Conservation (phyloP, 768 basidiomycete genomes). For the Nidularia pulvinata region DNA sequence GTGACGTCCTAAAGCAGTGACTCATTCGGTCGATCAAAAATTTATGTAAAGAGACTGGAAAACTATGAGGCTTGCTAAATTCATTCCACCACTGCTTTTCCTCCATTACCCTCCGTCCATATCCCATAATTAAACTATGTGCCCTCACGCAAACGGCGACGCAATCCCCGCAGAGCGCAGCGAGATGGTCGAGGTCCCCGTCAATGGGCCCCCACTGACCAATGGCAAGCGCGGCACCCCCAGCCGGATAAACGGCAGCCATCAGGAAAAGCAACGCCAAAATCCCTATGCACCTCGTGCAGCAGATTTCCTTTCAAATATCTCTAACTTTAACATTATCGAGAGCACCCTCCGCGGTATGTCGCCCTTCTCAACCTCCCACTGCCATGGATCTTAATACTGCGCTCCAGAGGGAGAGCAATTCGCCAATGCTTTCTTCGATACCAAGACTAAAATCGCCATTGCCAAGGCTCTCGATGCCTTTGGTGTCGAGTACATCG, state of each 20-base stretch:
- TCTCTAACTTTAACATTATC: constrained; percentile 95
- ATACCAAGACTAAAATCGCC: constrained; percentile 99
- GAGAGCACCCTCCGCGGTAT: constrained; percentile 94
- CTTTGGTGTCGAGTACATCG: constrained; percentile 99
- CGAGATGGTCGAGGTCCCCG: constrained; percentile 76
- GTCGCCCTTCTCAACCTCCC: constrained; percentile 3
- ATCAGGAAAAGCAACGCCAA: constrained; percentile 35
- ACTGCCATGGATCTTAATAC: constrained; percentile 6
- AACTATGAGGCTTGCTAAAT: neutral
- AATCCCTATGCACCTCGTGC: constrained; percentile 93
- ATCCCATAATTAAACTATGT: constrained; percentile 42
- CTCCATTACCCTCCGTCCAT: constrained; percentile 5
- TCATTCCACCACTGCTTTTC: constrained; percentile 2
- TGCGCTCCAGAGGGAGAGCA: constrained; percentile 86
- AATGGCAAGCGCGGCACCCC: constrained; percentile 45
- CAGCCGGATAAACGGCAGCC: constrained; percentile 27
- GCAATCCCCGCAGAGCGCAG: constrained; percentile 35
- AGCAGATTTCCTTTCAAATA: constrained; percentile 89
- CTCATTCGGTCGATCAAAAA: neutral
- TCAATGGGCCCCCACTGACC: constrained; percentile 31
- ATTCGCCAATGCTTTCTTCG: constrained; percentile 99
- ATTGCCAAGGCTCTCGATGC: constrained; percentile 98
- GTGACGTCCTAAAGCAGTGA: no score
- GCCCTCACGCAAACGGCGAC: constrained; percentile 58
- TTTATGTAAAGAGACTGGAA: constrained; percentile 4